Conservation (phyloP, 2,329 filamentous ascomycete genomes). For the Hypocrella siamensis region DNA sequence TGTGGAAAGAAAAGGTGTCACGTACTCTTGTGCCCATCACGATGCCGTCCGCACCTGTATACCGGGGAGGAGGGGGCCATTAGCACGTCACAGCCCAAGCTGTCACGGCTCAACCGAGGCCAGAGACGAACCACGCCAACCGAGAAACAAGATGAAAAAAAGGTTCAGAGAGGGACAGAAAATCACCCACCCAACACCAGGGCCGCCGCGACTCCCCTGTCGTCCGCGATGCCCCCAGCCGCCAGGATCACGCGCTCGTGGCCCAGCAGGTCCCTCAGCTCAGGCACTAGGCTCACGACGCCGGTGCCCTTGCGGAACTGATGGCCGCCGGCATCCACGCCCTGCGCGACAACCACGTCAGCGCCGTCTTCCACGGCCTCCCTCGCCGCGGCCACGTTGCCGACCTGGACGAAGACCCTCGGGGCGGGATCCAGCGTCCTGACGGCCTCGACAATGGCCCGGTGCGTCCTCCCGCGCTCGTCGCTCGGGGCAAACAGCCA, state of each 20-base stretch:
- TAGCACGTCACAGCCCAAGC: not conserved
- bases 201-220: conserved; percentile 37
- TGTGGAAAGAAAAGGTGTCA: conserved; percentile 1
- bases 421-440: conserved; percentile 16
- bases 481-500: conserved; percentile 51
- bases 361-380: conserved; percentile 30
- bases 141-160: not conserved
- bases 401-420: conserved; percentile 45
- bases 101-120: not conserved
- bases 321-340: conserved; percentile 49
- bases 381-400: conserved; percentile 39
- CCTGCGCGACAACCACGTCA: conserved; percentile 47
- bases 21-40: conserved; percentile 27
- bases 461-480: conserved; percentile 21
- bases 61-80: not conserved
- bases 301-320: conserved; percentile 38
- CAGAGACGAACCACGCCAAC: conserved; percentile 5
- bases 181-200: conserved; percentile 31
- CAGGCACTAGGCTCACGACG: conserved; percentile 40
- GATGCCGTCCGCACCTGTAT: conserved; percentile 22
- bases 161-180: conserved; percentile 1
- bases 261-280: conserved; percentile 32
- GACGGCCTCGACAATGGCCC: conserved; percentile 18
- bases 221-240: conserved; percentile 44
- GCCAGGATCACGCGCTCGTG: conserved; percentile 28